Conservation (phyloP, 352 stramenopile genomes). For the Blastocystis sp. region DNA sequence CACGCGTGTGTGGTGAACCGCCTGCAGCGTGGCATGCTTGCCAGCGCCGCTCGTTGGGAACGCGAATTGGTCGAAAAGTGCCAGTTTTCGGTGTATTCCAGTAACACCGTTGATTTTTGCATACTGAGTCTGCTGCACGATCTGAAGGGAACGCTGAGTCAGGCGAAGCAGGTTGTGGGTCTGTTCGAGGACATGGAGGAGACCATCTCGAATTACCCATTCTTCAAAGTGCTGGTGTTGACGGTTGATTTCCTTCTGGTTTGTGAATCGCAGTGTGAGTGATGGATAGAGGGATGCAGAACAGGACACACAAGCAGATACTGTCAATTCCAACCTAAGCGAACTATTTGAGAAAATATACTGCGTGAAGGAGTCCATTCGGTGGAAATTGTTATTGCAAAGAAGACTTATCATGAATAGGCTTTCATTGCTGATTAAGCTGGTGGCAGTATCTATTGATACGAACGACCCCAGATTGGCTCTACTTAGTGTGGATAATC, state of each 20-base stretch:
- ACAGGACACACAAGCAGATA: not conserved
- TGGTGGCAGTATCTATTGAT: not conserved
- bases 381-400: not conserved
- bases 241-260: not conserved
- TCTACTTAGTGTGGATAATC: not conserved
- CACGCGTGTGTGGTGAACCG: not conserved
- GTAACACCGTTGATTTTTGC: not conserved
- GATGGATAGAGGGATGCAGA: not conserved
- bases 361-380: not conserved
- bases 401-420: not conserved
- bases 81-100: not conserved
- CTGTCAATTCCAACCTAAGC: not conserved
- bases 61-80: slow-evolving; percentile 10
- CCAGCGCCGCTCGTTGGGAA: slow-evolving; percentile 9
- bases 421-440: not conserved
- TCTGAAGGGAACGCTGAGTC: not conserved
- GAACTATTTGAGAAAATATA: not conserved
- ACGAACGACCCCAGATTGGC: not conserved
- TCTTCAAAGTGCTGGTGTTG: not conserved
- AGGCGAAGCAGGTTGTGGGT: not conserved
- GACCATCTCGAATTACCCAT: not conserved
- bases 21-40: not conserved
- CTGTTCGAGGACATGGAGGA: slow-evolving; percentile 10
- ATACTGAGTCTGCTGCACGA: not conserved
- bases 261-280: not conserved